Conservation (phyloP, 257 asterid genomes). For the Solanum bulbocastanum region DNA sequence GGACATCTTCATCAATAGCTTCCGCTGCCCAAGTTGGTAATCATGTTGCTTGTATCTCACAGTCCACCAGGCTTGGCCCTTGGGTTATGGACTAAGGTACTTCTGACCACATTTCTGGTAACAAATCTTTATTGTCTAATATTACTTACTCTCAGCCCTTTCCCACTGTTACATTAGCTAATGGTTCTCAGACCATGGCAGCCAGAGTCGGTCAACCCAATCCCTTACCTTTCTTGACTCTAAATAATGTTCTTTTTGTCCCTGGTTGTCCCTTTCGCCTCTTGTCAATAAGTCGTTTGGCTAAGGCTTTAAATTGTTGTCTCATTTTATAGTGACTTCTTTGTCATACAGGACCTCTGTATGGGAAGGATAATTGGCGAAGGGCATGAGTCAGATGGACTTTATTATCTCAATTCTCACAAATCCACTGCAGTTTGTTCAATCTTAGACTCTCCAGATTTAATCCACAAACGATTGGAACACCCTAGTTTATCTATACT, state of each 20-base stretch:
- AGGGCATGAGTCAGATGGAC: background rate
- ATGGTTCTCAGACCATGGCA: background rate
- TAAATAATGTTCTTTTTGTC: background rate
- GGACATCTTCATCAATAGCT: background rate
- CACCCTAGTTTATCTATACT: background rate
- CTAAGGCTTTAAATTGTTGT: background rate
- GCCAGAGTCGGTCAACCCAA: background rate
- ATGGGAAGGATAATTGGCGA: background rate
- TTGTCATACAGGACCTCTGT: background rate
- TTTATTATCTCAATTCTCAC: background rate
- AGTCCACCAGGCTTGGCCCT: background rate
- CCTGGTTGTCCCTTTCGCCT: background rate
- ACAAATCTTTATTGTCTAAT: background rate
- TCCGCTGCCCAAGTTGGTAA: background rate
- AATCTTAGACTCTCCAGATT: background rate
- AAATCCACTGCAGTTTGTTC: background rate
- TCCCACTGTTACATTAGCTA: background rate
- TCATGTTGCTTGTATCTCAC: background rate
- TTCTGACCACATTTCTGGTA: background rate
- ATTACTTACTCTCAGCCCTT: background rate
- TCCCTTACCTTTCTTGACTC: background rate
- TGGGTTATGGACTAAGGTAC: background rate
- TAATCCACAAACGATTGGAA: background rate
- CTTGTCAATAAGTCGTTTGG: background rate
- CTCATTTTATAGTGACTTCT: background rate